Evolutionary conservation across 1,284 basidiomycete genomes (phyloP), one percentile per base, ranked within the genome.

Genomic region (Malassezia caprae): DNA sequence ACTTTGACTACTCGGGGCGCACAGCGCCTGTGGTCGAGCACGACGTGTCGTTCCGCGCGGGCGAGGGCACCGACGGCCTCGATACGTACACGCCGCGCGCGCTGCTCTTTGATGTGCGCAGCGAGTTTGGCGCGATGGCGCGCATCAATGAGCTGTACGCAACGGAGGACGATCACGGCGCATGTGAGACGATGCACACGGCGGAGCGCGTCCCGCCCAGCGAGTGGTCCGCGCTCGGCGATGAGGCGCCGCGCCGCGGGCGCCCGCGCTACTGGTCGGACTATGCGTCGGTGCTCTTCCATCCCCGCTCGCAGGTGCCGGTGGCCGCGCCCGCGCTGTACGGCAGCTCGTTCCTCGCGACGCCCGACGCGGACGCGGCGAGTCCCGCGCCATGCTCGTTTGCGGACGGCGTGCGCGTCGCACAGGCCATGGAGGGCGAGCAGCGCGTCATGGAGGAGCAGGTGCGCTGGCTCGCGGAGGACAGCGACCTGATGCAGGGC

Each of bases 401-500:
- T 42, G 60, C 64, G 8, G 63, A 68, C 19, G 69, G 69, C 15
- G 24, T 39, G 0, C 34, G 26, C 2, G 35, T 64, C 6, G 62
- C 63, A 8, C 48, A 58, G 15, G 52, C 61, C 28, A 62, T 68
- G 28, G 68, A 71, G 32, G 35, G 43, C 15, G 64, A 68, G 5
- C 54, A 63, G 26, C 59, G 62, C 23, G 56, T 64, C n/a, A 43
- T 64, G 24, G 69, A 72, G 31, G 63, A 65, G 13, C 61, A 61
- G 10, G 31, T 72, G 5, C 62, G 70, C 43, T 73, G 65, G 65
- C 64, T 69, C 28, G 61, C 66, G 0, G 70, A 73, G 44, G 67
- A 69, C 42, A 63, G 64, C 21, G 69, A 72, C 39, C 53, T 62
- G 6, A 58, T 72, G 19, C 69, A 72, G 35, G 64, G 63, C 8